Percentiles rank a stretch among this genome's conserved stretches.
Conservation (phyloP, 768 basidiomycete genomes). For the Mycena galopus region DNA sequence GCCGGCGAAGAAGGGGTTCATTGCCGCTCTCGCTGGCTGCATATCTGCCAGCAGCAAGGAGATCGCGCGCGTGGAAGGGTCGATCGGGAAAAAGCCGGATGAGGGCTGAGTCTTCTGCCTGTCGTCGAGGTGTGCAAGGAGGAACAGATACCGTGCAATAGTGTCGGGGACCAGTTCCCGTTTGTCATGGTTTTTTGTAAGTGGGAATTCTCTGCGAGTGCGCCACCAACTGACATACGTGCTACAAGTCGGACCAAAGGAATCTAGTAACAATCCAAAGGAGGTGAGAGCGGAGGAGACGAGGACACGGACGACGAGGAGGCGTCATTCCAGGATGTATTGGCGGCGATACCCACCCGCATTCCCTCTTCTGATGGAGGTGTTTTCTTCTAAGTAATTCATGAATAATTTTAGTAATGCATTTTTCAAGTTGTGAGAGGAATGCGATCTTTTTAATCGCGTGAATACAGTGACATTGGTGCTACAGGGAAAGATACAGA, state of each 20-base stretch:
- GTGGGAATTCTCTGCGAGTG: background rate
- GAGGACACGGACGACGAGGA: constrained; percentile 14
- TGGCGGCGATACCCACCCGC: constrained; percentile 27
- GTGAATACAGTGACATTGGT: background rate
- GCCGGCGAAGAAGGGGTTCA: constrained; percentile 30
- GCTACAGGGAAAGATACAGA: constrained; percentile 1
- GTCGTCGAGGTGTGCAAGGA: constrained; percentile 21
- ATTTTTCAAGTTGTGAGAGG: background rate
- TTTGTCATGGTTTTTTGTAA: constrained; percentile 33
- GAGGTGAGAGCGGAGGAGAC: background rate
- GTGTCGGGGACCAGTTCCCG: constrained; percentile 6
- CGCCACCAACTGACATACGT: background rate
- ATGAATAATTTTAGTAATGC: background rate
- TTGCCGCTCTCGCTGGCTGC: constrained; percentile 33
- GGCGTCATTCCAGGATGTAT: constrained; percentile 15
- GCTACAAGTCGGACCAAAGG: constrained; percentile 19
- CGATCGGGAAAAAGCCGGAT: constrained; percentile 7
- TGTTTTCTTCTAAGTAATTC: background rate
- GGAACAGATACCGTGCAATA: constrained; percentile 14
- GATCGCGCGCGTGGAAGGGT: constrained; percentile 30
- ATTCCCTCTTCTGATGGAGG: background rate
- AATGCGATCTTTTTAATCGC: background rate
- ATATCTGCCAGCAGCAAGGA: constrained; percentile 25
- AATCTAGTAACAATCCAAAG: background rate
- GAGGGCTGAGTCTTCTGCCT: constrained; percentile 17